Conservation (phyloP, 805 yeast species). For the Metahyphopichia silvanorum region DNA sequence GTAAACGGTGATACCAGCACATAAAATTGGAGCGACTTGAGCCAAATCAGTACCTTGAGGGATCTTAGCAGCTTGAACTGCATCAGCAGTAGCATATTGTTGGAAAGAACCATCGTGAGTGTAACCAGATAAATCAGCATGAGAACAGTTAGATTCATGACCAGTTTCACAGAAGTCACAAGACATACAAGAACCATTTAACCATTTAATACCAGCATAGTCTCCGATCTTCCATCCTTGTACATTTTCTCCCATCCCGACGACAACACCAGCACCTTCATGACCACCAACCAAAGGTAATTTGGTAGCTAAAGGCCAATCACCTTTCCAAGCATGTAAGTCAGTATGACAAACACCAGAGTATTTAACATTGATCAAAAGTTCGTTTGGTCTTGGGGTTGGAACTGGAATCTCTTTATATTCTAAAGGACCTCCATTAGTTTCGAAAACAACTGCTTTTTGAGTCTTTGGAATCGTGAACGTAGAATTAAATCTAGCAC, state of each 20-base stretch:
- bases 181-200: slow-evolving; percentile 70
- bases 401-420: slow-evolving; percentile 77
- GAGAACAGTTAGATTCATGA: slow-evolving; percentile 68
- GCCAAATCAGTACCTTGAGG: slow-evolving; percentile 76
- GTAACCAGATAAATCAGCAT: slow-evolving; percentile 71
- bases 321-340: slow-evolving; percentile 92
- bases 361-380: slow-evolving; percentile 77
- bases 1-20: slow-evolving; percentile 92
- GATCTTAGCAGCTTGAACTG: slow-evolving; percentile 78
- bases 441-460: slow-evolving; percentile 36
- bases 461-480: slow-evolving; percentile 16
- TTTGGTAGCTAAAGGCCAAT: slow-evolving; percentile 79
- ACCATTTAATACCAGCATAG: slow-evolving; percentile 81
- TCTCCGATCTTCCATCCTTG: slow-evolving; percentile 74
- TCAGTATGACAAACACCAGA: slow-evolving; percentile 95
- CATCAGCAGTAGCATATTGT: slow-evolving; percentile 86
- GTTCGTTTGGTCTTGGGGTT: slow-evolving; percentile 70
- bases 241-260: slow-evolving; percentile 69
- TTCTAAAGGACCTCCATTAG: slow-evolving; percentile 35
- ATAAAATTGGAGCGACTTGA: slow-evolving; percentile 73
- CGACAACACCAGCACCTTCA: slow-evolving; percentile 87
- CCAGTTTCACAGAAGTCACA: slow-evolving; percentile 73
- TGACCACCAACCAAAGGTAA: slow-evolving; percentile 84
- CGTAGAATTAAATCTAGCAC: background rate
- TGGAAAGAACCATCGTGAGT: slow-evolving; percentile 91